A percentile compares a stretch with the other conserved stretches of the same genome.
Conservation (phyloP, 331 rosid genomes). For the Malus hybrid region DNA sequence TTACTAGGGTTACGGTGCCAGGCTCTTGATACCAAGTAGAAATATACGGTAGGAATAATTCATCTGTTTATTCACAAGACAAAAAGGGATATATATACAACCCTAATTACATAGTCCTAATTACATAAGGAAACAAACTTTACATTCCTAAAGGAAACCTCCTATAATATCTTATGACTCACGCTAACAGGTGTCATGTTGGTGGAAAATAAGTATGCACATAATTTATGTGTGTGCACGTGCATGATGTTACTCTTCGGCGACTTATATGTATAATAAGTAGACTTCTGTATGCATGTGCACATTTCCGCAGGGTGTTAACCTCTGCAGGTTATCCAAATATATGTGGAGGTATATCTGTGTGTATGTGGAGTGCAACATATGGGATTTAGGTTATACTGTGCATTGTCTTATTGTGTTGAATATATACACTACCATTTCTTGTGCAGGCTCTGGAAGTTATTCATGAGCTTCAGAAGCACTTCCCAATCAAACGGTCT, state of each 20-base stretch:
- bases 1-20: no score
- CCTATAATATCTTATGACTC: no score
- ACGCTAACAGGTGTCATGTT: background rate
- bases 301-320: background rate
- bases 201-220: background rate
- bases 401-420: background rate
- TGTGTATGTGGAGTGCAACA: background rate
- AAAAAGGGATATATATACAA: no score
- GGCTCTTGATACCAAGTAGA: no score
- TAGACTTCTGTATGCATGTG: background rate
- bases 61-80: no score
- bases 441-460: slow-evolving; percentile 77
- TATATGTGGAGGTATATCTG: background rate
- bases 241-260: background rate
- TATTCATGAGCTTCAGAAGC: slow-evolving; percentile 93
- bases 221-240: no score
- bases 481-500: slow-evolving; percentile 81
- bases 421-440: background rate
- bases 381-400: background rate
- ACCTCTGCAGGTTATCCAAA: background rate
- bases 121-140: no score
- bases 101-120: no score
- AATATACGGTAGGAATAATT: no score
- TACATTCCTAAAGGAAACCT: no score
- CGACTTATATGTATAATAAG: background rate